These are phyloP conservation scores for Aspergillus eucalypticola DNA, from an alignment of 2,329 filamentous ascomycete genomes.

Conservation along the genomic window DNA sequence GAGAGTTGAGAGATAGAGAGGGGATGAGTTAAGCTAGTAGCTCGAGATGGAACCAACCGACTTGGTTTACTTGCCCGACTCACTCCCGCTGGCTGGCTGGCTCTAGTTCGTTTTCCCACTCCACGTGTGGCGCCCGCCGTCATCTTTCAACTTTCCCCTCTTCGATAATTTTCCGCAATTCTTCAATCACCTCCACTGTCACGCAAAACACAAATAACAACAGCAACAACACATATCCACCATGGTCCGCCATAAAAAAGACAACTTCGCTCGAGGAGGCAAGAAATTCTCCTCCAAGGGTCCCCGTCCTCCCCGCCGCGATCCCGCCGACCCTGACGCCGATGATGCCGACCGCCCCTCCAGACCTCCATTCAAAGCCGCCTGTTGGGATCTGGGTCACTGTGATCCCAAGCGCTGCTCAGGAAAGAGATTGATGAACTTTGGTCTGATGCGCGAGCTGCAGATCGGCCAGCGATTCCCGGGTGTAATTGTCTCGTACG, in stretches of 20 bases:
- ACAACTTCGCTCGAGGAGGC: constrained; percentile 69
- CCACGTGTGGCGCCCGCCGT: constrained; percentile 11
- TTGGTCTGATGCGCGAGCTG: constrained; percentile 90
- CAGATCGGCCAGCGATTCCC: constrained; percentile 88
- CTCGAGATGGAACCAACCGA: constrained; percentile 11
- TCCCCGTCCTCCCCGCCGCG: constrained; percentile 53
- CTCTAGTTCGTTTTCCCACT: constrained; percentile 10
- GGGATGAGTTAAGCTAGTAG: neutral
- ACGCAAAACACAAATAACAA: neutral
- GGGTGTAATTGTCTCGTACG: constrained; percentile 82
- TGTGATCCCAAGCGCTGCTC: constrained; percentile 97
- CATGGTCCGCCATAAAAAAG: constrained; percentile 98
- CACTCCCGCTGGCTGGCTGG: neutral
- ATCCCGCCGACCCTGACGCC: constrained; percentile 44
- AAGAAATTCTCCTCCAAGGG: constrained; percentile 66
- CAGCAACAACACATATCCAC: neutral
- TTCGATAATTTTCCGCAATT: neutral
- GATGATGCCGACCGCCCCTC: constrained; percentile 25
- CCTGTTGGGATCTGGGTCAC: constrained; percentile 96
- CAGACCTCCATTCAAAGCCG: constrained; percentile 73
- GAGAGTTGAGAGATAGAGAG: neutral
- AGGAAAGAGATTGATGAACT: constrained; percentile 88
- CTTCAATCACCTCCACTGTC: neutral
- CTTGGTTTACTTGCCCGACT: constrained; percentile 1
- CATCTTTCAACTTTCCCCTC: neutral